These are phyloP conservation scores for Populus hybrid DNA, from an alignment of 441 rosid species.

Conservation along the genomic window DNA sequence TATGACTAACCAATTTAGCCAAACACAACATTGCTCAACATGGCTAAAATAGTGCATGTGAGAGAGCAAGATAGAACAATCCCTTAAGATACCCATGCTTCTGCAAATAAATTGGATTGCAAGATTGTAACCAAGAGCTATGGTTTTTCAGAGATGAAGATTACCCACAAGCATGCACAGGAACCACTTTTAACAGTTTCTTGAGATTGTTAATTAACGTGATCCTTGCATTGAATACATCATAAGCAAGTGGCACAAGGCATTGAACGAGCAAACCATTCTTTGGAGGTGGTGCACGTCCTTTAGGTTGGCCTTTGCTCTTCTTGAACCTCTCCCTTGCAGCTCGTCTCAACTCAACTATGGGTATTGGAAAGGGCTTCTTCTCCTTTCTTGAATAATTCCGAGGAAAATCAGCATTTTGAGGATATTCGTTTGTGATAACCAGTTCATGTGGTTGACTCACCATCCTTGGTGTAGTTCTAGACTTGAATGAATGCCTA, in stretches of 20 bases:
- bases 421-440: conserved; percentile 58
- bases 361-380: conserved; percentile 83
- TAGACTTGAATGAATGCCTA: conserved; percentile 30
- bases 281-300: conserved; percentile 63
- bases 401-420: conserved; percentile 82
- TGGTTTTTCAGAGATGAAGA: conserved; percentile 6
- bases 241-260: conserved; percentile 69
- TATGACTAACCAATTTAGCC: background rate
- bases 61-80: conserved; percentile 2
- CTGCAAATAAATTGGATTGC: background rate
- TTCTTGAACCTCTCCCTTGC: conserved; percentile 87
- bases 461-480: conserved; percentile 31
- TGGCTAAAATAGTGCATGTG: background rate
- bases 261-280: conserved; percentile 68
- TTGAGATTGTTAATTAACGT: conserved; percentile 75
- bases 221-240: conserved; percentile 65
- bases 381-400: conserved; percentile 72
- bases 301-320: conserved; percentile 57
- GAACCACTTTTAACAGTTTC: conserved; percentile 73
- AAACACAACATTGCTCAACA: background rate
- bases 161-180: conserved; percentile 90
- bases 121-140: background rate
- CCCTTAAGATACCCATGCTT: background rate
- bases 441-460: conserved; percentile 28
- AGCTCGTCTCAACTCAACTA: conserved; percentile 80